Percentiles rank a stretch among this genome's conserved stretches.
Evolutionary conservation across 352 stramenopile genomes (phyloP).

Genomic region (Globisporangium emineosum): DNA sequence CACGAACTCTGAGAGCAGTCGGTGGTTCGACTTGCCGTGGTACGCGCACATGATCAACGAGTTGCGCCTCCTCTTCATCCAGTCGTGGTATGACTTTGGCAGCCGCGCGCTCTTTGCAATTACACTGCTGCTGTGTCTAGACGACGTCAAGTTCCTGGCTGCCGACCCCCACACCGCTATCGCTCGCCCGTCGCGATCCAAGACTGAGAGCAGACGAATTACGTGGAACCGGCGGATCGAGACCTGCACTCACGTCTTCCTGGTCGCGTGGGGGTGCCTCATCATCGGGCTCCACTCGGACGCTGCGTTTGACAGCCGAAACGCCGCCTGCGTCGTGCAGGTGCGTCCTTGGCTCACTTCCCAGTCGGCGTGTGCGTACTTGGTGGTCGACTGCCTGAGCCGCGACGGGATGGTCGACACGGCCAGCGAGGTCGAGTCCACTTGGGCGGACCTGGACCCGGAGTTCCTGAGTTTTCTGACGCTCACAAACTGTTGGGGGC

Average conservation of each 20-base stretch:
- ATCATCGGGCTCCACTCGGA: constrained; percentile 30
- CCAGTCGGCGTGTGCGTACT: constrained; percentile 33
- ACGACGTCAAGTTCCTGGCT: constrained; percentile 26
- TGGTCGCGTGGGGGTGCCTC: constrained; percentile 26
- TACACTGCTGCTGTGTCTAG: constrained; percentile 16
- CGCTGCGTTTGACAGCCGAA: constrained; percentile 9
- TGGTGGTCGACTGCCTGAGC: constrained; percentile 32
- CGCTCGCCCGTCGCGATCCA: background rate
- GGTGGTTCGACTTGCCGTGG: constrained; percentile 45
- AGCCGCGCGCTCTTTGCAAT: constrained; percentile 22
- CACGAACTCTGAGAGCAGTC: constrained; percentile 15
- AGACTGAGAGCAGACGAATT: background rate
- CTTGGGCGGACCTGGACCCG: constrained; percentile 17
- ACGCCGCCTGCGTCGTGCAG: constrained; percentile 29
- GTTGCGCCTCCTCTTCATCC: constrained; percentile 35
- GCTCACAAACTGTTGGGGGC: constrained; percentile 26
- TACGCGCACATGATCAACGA: constrained; percentile 38
- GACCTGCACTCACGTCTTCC: constrained; percentile 17
- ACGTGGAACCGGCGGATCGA: constrained; percentile 14
- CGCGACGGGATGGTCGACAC: background rate
- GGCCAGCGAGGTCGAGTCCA: constrained; percentile 8
- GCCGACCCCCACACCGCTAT: constrained; percentile 9
- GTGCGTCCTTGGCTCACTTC: constrained; percentile 31
- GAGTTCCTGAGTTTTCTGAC: constrained; percentile 15
- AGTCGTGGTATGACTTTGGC: constrained; percentile 20